Evolutionary conservation across 768 basidiomycete species (phyloP), one percentile per base, ranked within the genome.

Genomic region (Tricholoma flavovirens): DNA sequence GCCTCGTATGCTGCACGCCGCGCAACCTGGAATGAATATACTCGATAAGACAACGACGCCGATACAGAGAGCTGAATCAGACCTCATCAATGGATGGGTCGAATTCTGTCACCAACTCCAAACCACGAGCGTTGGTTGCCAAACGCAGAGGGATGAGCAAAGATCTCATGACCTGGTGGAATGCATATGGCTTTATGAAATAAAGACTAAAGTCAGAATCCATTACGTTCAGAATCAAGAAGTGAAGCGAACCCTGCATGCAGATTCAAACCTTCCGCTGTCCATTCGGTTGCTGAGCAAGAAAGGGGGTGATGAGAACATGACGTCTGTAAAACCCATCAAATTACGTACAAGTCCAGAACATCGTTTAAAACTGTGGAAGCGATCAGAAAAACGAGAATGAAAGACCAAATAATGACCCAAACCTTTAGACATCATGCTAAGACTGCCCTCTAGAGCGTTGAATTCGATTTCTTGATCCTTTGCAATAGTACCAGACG

Each of bases 241-340:
- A 8, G 48, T 36, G 29, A 53, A 17, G 63, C 71, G 33, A 48
- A 82, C 81, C 71, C 78, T 75, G 8, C 76, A 76, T 17, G 82
- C 78, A 24, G 82, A 83, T 67, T 90, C 87, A 61, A 97, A 96
- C 52, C 84, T 82, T 3, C 90, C 90, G 55, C 87, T 88, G 63
- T 94, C 91, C 86, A 90, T 88, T 40, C 89, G 84, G 73, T 90
- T 88, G 68, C 88, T 87, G 62, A 24, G 22, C 56, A 38, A 45
- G 35, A 33, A 42, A 54, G 59, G 32, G 52, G 15, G 0, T n/a
- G 42, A 30, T 29, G 53, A 51, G 42, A 14, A 54, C 21, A 30
- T 2, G 36, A 51, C 12, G 12, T 36, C 48, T 50, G 61, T n/a
- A 35, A n/a, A 53, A 21, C 29, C 22, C 29, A 51, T 24, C 46